phyloP scores from a whole-genome alignment of 2,329 filamentous ascomycete species.

The Cladophialophora immunda region DNA sequence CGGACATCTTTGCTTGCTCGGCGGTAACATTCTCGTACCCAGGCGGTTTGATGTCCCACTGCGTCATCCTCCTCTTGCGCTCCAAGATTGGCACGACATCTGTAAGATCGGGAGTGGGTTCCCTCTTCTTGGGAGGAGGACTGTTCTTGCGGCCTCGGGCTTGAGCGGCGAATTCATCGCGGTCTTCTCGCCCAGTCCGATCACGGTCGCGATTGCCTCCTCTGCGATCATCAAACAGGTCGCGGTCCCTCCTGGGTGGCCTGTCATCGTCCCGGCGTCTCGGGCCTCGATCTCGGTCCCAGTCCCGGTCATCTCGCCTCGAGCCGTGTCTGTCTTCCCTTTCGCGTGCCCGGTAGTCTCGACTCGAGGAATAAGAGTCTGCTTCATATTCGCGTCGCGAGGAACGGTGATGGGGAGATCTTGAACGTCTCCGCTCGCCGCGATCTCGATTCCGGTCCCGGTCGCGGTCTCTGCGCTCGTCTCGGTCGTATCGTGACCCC shows the following conservation, averaged over 20 bases:
- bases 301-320: constrained; percentile 73
- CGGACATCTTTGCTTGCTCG: constrained; percentile 96
- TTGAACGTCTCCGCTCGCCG: constrained; percentile 74
- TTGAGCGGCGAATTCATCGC: constrained; percentile 58
- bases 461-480: constrained; percentile 51
- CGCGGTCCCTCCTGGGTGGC: constrained; percentile 63
- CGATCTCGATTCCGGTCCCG: constrained; percentile 51
- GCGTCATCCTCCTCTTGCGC: constrained; percentile 90
- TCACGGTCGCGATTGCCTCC: constrained; percentile 54
- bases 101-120: constrained; percentile 94
- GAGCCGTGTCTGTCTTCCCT: constrained; percentile 89
- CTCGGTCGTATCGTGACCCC: constrained; percentile 59
- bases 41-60: constrained; percentile 99
- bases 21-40: constrained; percentile 98
- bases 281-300: constrained; percentile 74
- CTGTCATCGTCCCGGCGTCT: constrained; percentile 73
- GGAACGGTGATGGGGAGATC: constrained; percentile 81
- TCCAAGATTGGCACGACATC: constrained; percentile 82
- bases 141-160: constrained; percentile 73
- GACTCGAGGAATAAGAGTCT: constrained; percentile 91
- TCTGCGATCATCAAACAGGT: constrained; percentile 70
- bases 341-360: constrained; percentile 90
- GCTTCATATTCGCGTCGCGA: constrained; percentile 75
- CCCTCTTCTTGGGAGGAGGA: constrained; percentile 84
- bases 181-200: constrained; percentile 56